phyloP scores from a whole-genome alignment of 2,329 filamentous ascomycete genomes.

The Nannizziopsis arthrosporioides region DNA sequence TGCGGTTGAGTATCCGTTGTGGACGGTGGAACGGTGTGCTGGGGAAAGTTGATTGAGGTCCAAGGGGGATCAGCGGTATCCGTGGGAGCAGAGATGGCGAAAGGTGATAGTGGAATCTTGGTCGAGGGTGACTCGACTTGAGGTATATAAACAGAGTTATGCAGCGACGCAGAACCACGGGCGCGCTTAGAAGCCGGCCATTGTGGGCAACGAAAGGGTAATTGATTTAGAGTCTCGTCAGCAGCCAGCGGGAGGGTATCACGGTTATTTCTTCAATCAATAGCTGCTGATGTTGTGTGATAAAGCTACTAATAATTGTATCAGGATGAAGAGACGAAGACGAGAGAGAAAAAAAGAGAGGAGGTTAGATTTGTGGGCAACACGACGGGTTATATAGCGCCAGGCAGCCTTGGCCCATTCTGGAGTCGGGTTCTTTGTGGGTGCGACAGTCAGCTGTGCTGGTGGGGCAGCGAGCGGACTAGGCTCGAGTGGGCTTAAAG shows the following conservation, averaged over 20 bases:
- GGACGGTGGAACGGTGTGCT: slow-evolving; percentile 38
- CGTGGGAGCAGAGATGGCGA: slow-evolving; percentile 28
- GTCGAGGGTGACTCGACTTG: slow-evolving; percentile 32
- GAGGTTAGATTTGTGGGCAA: no score
- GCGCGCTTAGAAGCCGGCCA: slow-evolving; percentile 31
- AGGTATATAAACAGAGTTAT: slow-evolving; percentile 26
- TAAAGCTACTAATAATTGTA: no score
- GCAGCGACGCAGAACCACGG: slow-evolving; percentile 18
- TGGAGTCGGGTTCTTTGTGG: no score
- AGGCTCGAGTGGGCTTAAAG: no score
- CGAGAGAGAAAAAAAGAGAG: no score
- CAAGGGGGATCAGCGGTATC: slow-evolving; percentile 27
- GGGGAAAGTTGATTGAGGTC: slow-evolving; percentile 22
- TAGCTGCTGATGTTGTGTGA: no score
- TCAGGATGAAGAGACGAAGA: no score
- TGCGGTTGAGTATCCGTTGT: slow-evolving; percentile 39
- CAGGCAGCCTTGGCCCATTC: no score
- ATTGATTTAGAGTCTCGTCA: background rate
- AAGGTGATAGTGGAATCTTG: slow-evolving; percentile 18
- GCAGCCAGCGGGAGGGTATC: background rate
- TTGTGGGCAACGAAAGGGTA: slow-evolving; percentile 16
- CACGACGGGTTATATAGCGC: no score
- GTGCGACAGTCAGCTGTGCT: no score
- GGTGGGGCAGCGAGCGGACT: background rate
- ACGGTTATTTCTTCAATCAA: background rate